Evolutionary conservation across 2,329 filamentous ascomycete genomes (phyloP), one percentile per base, ranked within the genome.

Genomic region (Fusarium chuoi): DNA sequence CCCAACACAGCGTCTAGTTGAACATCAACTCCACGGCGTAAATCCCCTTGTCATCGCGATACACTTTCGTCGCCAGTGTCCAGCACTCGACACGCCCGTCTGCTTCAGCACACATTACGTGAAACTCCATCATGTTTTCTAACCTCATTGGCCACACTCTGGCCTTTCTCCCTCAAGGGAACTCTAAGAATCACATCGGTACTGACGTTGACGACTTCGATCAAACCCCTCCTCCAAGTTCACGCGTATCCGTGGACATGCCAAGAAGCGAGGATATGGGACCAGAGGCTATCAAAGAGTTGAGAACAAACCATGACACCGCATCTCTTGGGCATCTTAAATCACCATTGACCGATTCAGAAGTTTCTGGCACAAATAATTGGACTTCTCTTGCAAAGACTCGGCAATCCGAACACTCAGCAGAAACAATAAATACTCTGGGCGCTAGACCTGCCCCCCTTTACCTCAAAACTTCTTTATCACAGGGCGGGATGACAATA

Each of bases 141-240:
- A 59, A 65, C 14, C 69, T 78, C 38, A 77, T 78, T 65, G 67
- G 61, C 33, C 71, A 79, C 41, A 72, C 71, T n/a, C 57, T 73
- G 45, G 75, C 71, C 60, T 69, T 71, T 35, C 66, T 74, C 55
- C 70, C 73, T 51, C 46, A 63, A 22, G 65, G 57, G 36, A 60
- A 76, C 33, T 59, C 62, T 11, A 56, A 77, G 30, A 65, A 67
- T 35, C 62, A 70, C 45, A 55, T 57, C 9, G 63, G 75, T 38
- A 74, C 77, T 65, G 75, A 75, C 18, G 39, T 56, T 39, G 76
- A 75, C n/a, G 77, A 78, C 54, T 81, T 83, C 56, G 79, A 83
- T 63, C 68, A 75, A 26, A 82, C 81, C 26, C 81, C 82, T 24
- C 72, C 77, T n/a, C 78, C 79, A 14, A 83, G 81, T 52, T 62